These are phyloP conservation scores for Tolypocladium paradoxum DNA, from an alignment of 2,329 filamentous ascomycete genomes.

Conservation along the genomic window DNA sequence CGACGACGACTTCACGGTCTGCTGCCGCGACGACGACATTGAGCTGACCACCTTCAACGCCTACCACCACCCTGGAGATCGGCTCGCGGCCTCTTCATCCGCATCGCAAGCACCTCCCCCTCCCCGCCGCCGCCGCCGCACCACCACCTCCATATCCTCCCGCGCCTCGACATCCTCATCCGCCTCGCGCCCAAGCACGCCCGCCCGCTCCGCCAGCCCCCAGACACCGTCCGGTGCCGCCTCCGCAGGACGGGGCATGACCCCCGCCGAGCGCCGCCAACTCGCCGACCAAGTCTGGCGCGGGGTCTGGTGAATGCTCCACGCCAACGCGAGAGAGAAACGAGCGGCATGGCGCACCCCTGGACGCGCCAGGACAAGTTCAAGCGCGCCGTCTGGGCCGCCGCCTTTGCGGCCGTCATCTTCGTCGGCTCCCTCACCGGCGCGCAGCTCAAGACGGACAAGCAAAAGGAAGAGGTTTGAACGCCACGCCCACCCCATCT, in stretches of 20 bases:
- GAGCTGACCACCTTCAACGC: slow-evolving; percentile 3
- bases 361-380: slow-evolving; percentile 23
- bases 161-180: not conserved
- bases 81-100: not conserved
- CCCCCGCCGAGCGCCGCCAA: slow-evolving; percentile 9
- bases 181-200: not conserved
- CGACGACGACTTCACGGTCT: slow-evolving; percentile 1
- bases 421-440: slow-evolving; percentile 37
- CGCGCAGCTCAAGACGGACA: slow-evolving; percentile 36
- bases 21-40: not conserved
- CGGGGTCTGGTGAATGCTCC: slow-evolving; percentile 13
- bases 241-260: slow-evolving; percentile 7
- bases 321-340: not conserved
- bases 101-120: not conserved
- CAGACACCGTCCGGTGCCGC: not conserved
- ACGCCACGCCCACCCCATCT: not conserved
- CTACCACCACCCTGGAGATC: not conserved
- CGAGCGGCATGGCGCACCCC: slow-evolving; percentile 1
- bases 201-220: not conserved
- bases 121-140: not conserved
- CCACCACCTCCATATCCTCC: not conserved
- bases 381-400: slow-evolving; percentile 26
- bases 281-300: slow-evolving; percentile 15
- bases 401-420: slow-evolving; percentile 34
- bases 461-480: slow-evolving; percentile 32